Conservation (phyloP, 1,284 basidiomycete species). For the Sanghuangporus weigelae region DNA sequence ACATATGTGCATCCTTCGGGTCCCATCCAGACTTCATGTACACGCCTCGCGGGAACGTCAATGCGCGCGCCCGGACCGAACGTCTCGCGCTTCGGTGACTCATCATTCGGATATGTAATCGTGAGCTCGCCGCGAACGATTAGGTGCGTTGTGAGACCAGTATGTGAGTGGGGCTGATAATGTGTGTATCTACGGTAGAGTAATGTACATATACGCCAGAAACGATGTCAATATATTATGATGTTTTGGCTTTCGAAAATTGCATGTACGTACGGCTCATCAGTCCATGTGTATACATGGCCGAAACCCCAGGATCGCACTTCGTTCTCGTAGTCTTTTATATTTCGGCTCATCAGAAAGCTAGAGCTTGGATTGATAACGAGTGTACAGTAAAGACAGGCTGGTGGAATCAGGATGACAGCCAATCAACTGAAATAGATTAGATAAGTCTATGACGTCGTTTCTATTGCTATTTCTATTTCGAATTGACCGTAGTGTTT, state of each 20-base stretch:
- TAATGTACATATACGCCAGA: neutral
- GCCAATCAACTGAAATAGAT: too few relatives aligned
- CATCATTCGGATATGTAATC: constrained; percentile 27
- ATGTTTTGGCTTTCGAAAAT: neutral
- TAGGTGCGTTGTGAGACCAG: constrained; percentile 29
- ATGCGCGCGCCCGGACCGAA: constrained; percentile 30
- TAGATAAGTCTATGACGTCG: too few relatives aligned
- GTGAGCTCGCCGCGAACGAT: constrained; percentile 29
- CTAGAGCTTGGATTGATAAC: neutral
- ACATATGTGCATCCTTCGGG: constrained; percentile 30
- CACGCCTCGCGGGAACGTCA: constrained; percentile 27
- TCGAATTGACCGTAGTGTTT: too few relatives aligned
- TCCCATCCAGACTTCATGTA: constrained; percentile 32
- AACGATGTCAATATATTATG: neutral
- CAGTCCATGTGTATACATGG: constrained; percentile 30
- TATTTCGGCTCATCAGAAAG: neutral
- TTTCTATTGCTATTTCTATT: too few relatives aligned
- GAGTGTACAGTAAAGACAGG: neutral
- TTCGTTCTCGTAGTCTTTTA: constrained; percentile 13
- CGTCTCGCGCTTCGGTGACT: constrained; percentile 23
- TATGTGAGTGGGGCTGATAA: constrained; percentile 28
- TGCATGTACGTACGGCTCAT: constrained; percentile 26
- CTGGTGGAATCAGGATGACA: neutral
- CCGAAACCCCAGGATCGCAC: constrained; percentile 30
- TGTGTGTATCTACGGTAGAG: constrained; percentile 23